Conservation (phyloP, 441 rosid species). For the Gossypium laxum region DNA sequence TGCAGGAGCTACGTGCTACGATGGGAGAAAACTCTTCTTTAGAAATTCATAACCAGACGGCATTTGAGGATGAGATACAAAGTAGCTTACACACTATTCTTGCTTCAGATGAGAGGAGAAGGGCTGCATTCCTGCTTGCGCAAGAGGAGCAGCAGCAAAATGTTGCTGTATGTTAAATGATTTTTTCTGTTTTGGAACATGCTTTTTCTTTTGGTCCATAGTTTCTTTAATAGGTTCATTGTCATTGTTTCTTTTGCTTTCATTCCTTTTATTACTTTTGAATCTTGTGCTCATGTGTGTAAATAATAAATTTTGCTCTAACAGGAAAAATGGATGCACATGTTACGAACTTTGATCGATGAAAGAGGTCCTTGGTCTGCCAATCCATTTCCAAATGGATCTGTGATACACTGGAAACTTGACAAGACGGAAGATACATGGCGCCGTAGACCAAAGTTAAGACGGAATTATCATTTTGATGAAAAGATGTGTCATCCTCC, state of each 20-base stretch:
- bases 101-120: slow-evolving; percentile 78
- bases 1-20: slow-evolving; percentile 58
- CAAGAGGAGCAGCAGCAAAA: slow-evolving; percentile 88
- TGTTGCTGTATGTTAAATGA: slow-evolving; percentile 46
- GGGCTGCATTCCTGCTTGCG: slow-evolving; percentile 54
- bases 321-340: slow-evolving; percentile 92
- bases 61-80: slow-evolving; percentile 79
- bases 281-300: slow-evolving; percentile 11
- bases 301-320: slow-evolving; percentile 15
- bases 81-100: slow-evolving; percentile 48
- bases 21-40: slow-evolving; percentile 48
- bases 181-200: slow-evolving; percentile 6
- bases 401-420: slow-evolving; percentile 77
- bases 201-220: slow-evolving; percentile 4
- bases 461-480: slow-evolving; percentile 87
- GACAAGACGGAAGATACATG: slow-evolving; percentile 97
- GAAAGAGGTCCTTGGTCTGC: slow-evolving; percentile 99
- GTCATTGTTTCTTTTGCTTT: not conserved
- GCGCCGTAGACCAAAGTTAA: slow-evolving; percentile 92
- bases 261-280: slow-evolving; percentile 1
- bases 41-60: slow-evolving; percentile 46
- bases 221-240: not conserved
- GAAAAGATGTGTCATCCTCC: slow-evolving; percentile 71
- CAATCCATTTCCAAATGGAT: slow-evolving; percentile 77
- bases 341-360: slow-evolving; percentile 88